Percentiles rank a stretch among this genome's conserved stretches.
Evolutionary conservation across 371 early-diverging fungal species (phyloP).

Genomic region (Batrachochytrium dendrobatidis): DNA sequence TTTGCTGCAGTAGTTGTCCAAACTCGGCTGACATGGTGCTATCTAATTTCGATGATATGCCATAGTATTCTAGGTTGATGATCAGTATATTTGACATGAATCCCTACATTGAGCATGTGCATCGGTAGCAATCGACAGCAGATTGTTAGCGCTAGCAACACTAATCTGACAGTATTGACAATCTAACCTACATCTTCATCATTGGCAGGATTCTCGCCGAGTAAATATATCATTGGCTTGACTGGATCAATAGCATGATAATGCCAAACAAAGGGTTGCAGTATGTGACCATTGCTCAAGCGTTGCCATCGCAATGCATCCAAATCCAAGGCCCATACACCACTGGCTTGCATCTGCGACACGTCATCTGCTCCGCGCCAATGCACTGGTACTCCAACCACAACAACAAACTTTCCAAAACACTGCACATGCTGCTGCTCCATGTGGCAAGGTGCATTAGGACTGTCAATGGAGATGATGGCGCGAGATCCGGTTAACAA

Average conservation of each 20-base stretch:
- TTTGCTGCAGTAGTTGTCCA: neutral
- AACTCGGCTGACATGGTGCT: neutral
- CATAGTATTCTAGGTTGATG: neutral
- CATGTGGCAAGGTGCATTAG: constrained; percentile 1
- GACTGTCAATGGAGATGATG: constrained; percentile 2
- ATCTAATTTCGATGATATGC: neutral
- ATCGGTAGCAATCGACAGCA: too few species aligned
- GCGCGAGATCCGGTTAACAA: neutral
- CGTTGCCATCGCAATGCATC: neutral
- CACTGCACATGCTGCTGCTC: neutral
- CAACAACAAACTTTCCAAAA: neutral
- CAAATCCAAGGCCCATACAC: neutral
- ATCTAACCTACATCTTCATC: neutral
- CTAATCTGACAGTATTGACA: too few species aligned
- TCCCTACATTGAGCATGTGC: too few species aligned
- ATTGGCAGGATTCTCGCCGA: neutral
- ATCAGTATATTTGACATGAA: neutral
- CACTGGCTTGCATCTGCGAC: neutral
- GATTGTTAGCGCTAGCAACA: too few species aligned
- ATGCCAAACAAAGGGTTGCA: neutral
- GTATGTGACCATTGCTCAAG: neutral
- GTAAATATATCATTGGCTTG: neutral
- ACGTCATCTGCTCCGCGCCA: neutral
- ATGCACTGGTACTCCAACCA: neutral
- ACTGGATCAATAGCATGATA: too few species aligned